Evolutionary conservation across 2,329 filamentous ascomycete genomes (phyloP), one percentile per base, ranked within the genome.

Genomic region (Drechslerella coelobrocha): DNA sequence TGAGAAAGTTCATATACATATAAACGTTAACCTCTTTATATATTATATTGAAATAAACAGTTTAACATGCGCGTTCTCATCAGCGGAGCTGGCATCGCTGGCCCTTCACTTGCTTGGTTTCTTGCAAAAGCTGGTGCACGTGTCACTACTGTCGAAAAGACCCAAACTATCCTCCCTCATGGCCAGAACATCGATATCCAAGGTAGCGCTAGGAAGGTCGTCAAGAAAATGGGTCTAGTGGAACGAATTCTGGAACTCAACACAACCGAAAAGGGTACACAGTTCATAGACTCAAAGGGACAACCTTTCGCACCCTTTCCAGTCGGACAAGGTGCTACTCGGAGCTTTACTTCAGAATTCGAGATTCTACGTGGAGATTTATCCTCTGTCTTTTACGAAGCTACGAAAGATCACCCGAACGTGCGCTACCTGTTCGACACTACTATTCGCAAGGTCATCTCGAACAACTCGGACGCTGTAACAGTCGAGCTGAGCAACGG

Each of bases 111-210:
- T 8, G 83, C 83, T 26, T 82, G 81, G 76, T 83, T 82, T 78
- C 81, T 86, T 19, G 78, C 82, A 0, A 77, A 77, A 41, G 71
- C 77, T n/a, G 78, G 78, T 26, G 76, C 79, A 55, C 63, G 75
- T 29, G 75, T 81, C 39, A 80, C 79, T 1, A 68, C 83, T 29
- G 73, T 83, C 34, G 82, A 83, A 72, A 79, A 81, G 1, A 79
- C 73, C 31, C 75, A 79, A 2, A 51, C 45, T 0, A 75, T 85
- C 0, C 81, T 84, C 1, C 77, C 79, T 0, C 78, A 79, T 0
- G 85, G 85, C 0, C 81, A 82, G 2, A 83, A 85, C 52, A 76
- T 87, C 26, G 85, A 87, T 74, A 77, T 87, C 1, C 81, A 83
- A 2, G 82, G 80, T 10, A 79, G 81, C 21, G 84, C 81, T 0